phyloP scores from a whole-genome alignment of 176 grass and related monocot species.

The Aegilops longissima region DNA sequence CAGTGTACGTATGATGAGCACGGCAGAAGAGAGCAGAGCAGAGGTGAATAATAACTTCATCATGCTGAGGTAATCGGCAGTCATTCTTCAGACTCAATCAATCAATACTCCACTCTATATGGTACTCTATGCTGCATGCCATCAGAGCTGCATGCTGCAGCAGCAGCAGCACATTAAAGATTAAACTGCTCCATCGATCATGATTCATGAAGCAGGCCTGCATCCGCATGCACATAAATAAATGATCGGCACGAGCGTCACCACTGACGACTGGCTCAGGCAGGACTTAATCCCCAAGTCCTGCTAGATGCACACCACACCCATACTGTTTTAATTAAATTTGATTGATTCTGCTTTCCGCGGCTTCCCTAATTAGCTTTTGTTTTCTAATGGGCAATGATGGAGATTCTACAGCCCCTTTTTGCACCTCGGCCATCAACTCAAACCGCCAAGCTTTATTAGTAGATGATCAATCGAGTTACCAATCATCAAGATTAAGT shows the following conservation, averaged over 20 bases:
- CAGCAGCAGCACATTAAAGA: background rate
- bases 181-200: background rate
- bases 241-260: background rate
- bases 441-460: background rate
- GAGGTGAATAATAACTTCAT: background rate
- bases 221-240: background rate
- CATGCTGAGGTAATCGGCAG: background rate
- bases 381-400: background rate
- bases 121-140: background rate
- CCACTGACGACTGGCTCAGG: background rate
- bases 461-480: background rate
- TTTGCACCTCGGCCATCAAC: background rate
- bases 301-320: background rate
- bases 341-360: background rate
- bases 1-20: background rate
- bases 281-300: no score
- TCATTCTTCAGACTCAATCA: background rate
- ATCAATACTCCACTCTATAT: background rate
- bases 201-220: background rate
- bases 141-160: background rate
- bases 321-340: background rate
- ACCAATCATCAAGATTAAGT: background rate
- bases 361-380: background rate
- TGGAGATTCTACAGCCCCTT: background rate
- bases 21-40: background rate